Base-by-base conservation (phyloP, 495 filamentous ascomycete species). In the Penicillium paradoxum region DNA sequence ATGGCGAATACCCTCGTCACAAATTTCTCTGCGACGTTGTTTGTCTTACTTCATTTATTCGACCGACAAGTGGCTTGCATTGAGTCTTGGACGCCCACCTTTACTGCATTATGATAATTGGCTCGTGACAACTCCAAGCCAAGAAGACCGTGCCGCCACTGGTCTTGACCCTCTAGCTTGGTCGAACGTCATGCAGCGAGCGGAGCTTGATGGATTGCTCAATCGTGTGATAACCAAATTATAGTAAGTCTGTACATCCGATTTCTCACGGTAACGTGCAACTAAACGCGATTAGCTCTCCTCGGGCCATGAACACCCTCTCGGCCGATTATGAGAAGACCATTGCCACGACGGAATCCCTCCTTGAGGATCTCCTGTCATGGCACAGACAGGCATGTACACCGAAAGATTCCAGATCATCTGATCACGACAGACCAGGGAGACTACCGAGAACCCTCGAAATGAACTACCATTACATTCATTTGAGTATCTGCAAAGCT, bases 61-160 rank as follows among this genome's bases (percentile, higher is more conserved):
- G 46, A 38, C 34, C 11, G 46, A 49, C 17, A 49, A 49, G 17
- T 49, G 46, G 46, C 33, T 49, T 27, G 32, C 46, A 2, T 27
- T 49, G 25, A 51, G 49, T 30, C 49, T 51, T 43, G 49, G 49
- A 3, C 37, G 49, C 9, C 49, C 49, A 22, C 37, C 49, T 8
- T 43, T 51, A 18, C 13, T 51, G 11, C 22, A 43, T 24, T 34
- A 41, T 43, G 49, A 51, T 42, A 51, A 34, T 8, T 51, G 49
- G 49, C 49, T 51, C n/a, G 49, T 51, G 38, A 44, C 49, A 42
- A 44, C 24, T n/a, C 36, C 15, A 24, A 43, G 39, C 25, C 19
- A 30, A 27, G 37, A 30, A 8, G 49, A 51, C 29, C 21, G 13
- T 17, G n/a, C 15, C 7, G 21, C 8, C 10, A 39, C 30, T 25